These are phyloP conservation scores for Bombardia bombarda DNA, from an alignment of 495 filamentous ascomycete species.

Conservation along the genomic window DNA sequence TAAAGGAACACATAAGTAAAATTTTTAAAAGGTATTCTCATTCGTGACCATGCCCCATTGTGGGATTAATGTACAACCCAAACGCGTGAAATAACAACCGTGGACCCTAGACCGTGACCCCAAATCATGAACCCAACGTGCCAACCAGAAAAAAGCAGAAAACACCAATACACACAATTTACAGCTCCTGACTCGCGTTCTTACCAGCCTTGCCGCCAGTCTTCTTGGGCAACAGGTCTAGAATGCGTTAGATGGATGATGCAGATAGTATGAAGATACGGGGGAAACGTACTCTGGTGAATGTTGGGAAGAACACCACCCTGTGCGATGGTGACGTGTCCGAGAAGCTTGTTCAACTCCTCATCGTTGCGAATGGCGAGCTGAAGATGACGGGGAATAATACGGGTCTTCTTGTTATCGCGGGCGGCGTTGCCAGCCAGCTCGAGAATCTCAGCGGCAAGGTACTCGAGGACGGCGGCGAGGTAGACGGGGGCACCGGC, in stretches of 20 bases:
- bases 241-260: slow-evolving; percentile 33
- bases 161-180: slow-evolving; percentile 51
- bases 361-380: slow-evolving; percentile 99
- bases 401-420: slow-evolving; percentile 99
- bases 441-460: slow-evolving; percentile 97
- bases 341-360: slow-evolving; percentile 99
- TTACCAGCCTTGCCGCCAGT: slow-evolving; percentile 84
- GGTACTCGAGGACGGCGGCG: slow-evolving; percentile 96
- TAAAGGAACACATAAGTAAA: not conserved
- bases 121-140: slow-evolving; percentile 70
- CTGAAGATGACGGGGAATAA: slow-evolving; percentile 98
- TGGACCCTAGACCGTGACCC: slow-evolving; percentile 79
- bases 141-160: slow-evolving; percentile 57
- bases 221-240: slow-evolving; percentile 98
- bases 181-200: slow-evolving; percentile 85
- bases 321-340: slow-evolving; percentile 98
- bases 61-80: slow-evolving; percentile 88
- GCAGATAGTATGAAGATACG: not conserved
- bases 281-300: slow-evolving; percentile 76
- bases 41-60: slow-evolving; percentile 64
- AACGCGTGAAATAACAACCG: slow-evolving; percentile 61
- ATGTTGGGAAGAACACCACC: slow-evolving; percentile 99
- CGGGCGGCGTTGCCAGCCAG: slow-evolving; percentile 97
- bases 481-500: slow-evolving; percentile 98
- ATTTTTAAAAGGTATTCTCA: slow-evolving; percentile 39